These are phyloP conservation scores for Botrytis medusae DNA, from an alignment of 2,329 filamentous ascomycete species.

Conservation along the genomic window DNA sequence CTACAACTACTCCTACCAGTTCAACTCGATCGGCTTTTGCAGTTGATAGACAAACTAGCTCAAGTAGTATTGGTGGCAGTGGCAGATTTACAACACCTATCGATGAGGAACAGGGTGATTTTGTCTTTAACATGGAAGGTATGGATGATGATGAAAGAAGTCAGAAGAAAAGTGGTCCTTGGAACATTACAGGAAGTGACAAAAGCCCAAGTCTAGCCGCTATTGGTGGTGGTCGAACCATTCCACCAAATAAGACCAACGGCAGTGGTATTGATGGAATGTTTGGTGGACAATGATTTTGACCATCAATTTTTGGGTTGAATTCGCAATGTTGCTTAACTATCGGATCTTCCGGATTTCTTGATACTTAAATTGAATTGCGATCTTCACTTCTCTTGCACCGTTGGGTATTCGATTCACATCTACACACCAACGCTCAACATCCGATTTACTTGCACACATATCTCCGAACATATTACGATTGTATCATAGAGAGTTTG, in stretches of 20 bases:
- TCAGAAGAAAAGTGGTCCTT: constrained; percentile 40
- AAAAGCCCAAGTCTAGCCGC: constrained; percentile 32
- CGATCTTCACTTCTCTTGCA: constrained; percentile 10
- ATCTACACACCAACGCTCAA: neutral
- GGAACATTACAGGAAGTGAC: constrained; percentile 33
- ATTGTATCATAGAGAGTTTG: constrained; percentile 22
- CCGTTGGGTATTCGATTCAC: constrained; percentile 11
- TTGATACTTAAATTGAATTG: constrained; percentile 4
- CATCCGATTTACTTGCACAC: constrained; percentile 9
- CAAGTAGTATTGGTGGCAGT: constrained; percentile 50
- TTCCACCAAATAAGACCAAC: constrained; percentile 3
- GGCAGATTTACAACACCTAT: constrained; percentile 64
- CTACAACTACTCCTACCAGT: constrained; percentile 44
- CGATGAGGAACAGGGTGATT: constrained; percentile 63
- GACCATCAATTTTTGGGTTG: neutral
- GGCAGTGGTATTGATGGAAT: constrained; percentile 27
- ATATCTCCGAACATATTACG: constrained; percentile 17
- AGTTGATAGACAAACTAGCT: constrained; percentile 60
- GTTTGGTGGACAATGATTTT: constrained; percentile 27
- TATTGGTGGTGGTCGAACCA: constrained; percentile 28
- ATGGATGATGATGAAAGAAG: constrained; percentile 62
- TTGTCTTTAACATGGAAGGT: constrained; percentile 66
- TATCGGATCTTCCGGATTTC: constrained; percentile 5
- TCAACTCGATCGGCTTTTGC: constrained; percentile 43
- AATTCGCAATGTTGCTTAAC: neutral